Base-by-base conservation (phyloP, 164 flowering plant genomes). In the Berberis thunbergii region DNA sequence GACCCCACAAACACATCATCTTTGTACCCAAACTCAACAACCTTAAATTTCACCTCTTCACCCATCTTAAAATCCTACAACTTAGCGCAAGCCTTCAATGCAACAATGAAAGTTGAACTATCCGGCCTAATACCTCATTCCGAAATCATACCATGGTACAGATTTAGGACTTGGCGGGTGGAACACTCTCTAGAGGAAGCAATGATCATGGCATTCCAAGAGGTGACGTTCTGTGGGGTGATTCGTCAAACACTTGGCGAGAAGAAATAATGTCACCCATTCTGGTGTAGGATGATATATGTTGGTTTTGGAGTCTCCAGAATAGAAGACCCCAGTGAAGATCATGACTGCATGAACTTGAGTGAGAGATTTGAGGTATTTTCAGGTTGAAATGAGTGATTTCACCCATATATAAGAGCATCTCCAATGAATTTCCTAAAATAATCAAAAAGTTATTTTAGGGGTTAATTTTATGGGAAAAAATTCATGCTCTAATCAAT, bases 141-240 rank as follows among this genome's bases (percentile, higher is more conserved):
- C 1, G 10, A 5, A 46, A 61, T 38, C 67, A 69, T 49, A 1
- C 44, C 40, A 2, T 39, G 66, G 39, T 68, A 68, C 5, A 75
- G 59, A 1, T 50, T 44, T 13, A 68, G 49, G 2, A 69, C 78
- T 41, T 71, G 65, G 10, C 1, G 0, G 3, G 70, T 46, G 7
- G 45, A 69, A 50, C 49, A 57, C 7, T 44, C 57, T 4, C 72
- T 44, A 10, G 70, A 65, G 50, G 69, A 69, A 7, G 65, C 75
- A 7, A 69, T 65, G n/a, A 75, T 59, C 70, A 75, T 46, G 50
- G 73, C 75, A 63, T 71, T 75, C 75, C 75, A 75, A 63, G 64
- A 7, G 12, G 60, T 40, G 3, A 69, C 66, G 2, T 43, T 54
- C 59, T 11, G n/a, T 69, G 72, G 45, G 75, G 65, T 57, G 49